phyloP scores from a whole-genome alignment of 2,329 filamentous ascomycete species.

The Apiospora aurea region DNA sequence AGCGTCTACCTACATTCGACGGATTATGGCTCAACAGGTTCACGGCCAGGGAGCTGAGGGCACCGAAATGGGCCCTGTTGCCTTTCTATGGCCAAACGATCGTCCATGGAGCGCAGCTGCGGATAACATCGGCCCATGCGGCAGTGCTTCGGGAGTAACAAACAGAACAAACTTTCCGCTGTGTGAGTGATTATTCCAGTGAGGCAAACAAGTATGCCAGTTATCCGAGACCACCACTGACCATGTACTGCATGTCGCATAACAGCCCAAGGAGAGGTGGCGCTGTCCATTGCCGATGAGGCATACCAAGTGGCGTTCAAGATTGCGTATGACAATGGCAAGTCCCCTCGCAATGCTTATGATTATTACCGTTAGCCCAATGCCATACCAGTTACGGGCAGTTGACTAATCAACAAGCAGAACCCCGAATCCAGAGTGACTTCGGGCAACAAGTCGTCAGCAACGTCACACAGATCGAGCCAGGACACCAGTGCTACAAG shows the following conservation, averaged over 20 bases:
- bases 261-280: conserved; percentile 56
- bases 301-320: conserved; percentile 58
- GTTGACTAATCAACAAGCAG: conserved; percentile 29
- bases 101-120: conserved; percentile 55
- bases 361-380: neutral
- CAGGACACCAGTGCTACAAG: conserved; percentile 49
- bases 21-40: conserved; percentile 30
- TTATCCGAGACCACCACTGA: neutral
- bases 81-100: conserved; percentile 62
- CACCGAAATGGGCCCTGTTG: conserved; percentile 58
- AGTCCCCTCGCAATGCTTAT: conserved; percentile 29
- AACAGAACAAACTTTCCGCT: conserved; percentile 61
- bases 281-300: conserved; percentile 59
- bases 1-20: conserved; percentile 30
- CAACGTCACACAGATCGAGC: conserved; percentile 40
- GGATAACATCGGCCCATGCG: conserved; percentile 61
- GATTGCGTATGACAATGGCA: conserved; percentile 55
- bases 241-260: neutral
- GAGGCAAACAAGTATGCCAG: neutral
- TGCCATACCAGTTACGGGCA: neutral
- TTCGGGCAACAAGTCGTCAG: conserved; percentile 43
- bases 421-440: conserved; percentile 42
- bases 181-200: conserved; percentile 42
- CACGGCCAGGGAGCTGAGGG: conserved; percentile 41
- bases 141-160: conserved; percentile 50